Conservation (phyloP, 2,329 filamentous ascomycete species). For the Atkinsonella texensis region DNA sequence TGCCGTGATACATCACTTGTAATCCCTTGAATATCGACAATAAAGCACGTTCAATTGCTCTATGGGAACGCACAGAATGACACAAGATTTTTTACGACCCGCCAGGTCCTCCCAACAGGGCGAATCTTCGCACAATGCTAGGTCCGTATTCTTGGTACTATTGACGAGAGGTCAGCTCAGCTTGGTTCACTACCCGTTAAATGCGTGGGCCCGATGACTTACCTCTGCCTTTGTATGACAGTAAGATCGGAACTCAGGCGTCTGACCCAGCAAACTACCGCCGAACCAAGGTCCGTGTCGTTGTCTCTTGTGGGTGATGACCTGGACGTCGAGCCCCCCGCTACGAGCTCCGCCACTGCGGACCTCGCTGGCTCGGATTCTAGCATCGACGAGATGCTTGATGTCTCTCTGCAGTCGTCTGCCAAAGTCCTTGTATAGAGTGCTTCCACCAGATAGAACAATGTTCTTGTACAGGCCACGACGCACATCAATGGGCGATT, state of each 20-base stretch:
- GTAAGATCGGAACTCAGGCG: conserved; percentile 95
- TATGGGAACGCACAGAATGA: neutral
- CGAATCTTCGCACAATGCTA: conserved; percentile 89
- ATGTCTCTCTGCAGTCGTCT: conserved; percentile 94
- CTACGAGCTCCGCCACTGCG: conserved; percentile 85
- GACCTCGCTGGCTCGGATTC: conserved; percentile 85
- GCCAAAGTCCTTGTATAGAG: conserved; percentile 97
- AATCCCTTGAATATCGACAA: neutral
- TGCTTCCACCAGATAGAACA: conserved; percentile 91
- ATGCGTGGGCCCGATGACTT: conserved; percentile 13
- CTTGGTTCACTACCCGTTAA: neutral
- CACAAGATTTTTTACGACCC: conserved; percentile 43
- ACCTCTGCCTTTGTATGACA: conserved; percentile 85
- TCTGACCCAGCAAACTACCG: conserved; percentile 90
- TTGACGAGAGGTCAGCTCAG: conserved; percentile 13
- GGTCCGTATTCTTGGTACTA: conserved; percentile 94
- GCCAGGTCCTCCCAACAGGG: conserved; percentile 82
- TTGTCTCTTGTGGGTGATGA: conserved; percentile 95
- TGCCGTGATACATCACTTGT: neutral
- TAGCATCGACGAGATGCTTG: conserved; percentile 83
- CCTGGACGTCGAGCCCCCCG: conserved; percentile 90
- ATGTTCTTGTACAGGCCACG: conserved; percentile 99
- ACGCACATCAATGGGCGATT: conserved; percentile 92
- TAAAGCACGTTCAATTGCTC: conserved; percentile 1
- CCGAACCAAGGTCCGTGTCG: conserved; percentile 97